Evolutionary conservation across 108 stramenopile species (phyloP), one percentile per base, ranked within the genome.

Genomic region (Fistulifera solaris): DNA sequence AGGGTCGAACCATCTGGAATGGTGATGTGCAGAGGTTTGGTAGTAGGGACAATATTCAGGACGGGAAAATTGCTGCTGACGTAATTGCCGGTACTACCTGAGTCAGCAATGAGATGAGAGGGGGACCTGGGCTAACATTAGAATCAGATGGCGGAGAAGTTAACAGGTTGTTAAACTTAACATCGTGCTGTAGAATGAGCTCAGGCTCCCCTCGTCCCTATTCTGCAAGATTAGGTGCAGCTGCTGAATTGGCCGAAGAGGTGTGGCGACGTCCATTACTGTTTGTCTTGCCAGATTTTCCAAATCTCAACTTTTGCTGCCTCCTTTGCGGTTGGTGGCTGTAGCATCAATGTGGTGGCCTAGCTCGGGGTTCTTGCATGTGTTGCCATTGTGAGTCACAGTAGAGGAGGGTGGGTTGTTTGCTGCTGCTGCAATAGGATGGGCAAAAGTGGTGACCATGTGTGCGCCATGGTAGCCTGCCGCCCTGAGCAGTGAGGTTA

Each of bases 361-460:
- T n/a, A 6, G 19, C 23, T 6, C 35, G 8, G 13, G 27, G 12
- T 51, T 38, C 3, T 8, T 48, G 49, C 59, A 60, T 17, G 10
- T 38, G n/a, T 5, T 10, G 59, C 49, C 50, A 43, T 26, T 49
- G 48, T 60, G 59, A n/a, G n/a, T n/a, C n/a, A n/a, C n/a, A n/a
- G n/a, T n/a, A n/a, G n/a, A n/a, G n/a, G n/a, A n/a, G n/a, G n/a
- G n/a, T n/a, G 59, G 21, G 22, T 47, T 22, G 5, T 3, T 60
- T 50, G 51, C 5, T 18, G 17, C 52, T n/a, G 15, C 52, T 23
- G 23, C 61, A 50, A 38, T 53, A 40, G 24, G 52, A 26, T 24
- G 41, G 38, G 24, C 61, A 62, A 26, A 53, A 53, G 24, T 18
- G 40, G 14, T 14, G 40, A 14, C 12, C 40, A 14, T 14, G 40